Percentiles rank a stretch among this genome's conserved stretches.
These are phyloP conservation scores for Puya raimondii DNA, from an alignment of 176 grass and related monocot species.

Conservation along the genomic window DNA sequence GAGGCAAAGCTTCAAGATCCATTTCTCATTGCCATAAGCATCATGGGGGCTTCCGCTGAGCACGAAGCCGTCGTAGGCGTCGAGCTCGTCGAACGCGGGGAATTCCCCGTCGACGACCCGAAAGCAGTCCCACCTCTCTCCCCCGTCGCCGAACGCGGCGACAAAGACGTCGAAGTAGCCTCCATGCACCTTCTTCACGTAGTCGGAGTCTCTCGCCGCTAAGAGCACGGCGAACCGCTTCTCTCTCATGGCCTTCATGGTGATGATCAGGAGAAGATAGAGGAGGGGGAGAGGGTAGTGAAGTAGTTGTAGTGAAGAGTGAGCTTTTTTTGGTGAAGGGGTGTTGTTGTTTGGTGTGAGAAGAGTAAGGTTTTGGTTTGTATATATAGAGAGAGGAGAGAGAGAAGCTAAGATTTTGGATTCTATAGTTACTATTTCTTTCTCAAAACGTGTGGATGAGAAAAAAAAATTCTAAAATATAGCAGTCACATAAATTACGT, in stretches of 20 bases:
- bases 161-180: constrained; percentile 83
- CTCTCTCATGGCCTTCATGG: constrained; percentile 7
- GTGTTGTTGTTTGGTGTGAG: too few relatives aligned
- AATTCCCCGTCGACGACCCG: constrained; percentile 65
- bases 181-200: constrained; percentile 53
- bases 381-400: too few relatives aligned
- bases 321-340: not conserved
- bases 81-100: constrained; percentile 25
- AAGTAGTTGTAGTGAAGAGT: not conserved
- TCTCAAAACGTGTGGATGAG: too few relatives aligned
- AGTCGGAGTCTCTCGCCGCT: constrained; percentile 73
- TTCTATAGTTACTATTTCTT: too few relatives aligned
- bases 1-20: constrained; percentile 53
- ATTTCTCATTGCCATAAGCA: constrained; percentile 54
- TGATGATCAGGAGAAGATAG: not conserved
- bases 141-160: constrained; percentile 47
- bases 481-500: too few relatives aligned
- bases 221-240: constrained; percentile 60
- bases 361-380: too few relatives aligned
- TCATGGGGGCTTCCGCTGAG: constrained; percentile 82
- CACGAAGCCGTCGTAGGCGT: constrained; percentile 60
- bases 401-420: too few relatives aligned
- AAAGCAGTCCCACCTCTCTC: constrained; percentile 65
- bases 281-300: not conserved
- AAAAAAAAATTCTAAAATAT: too few relatives aligned